Evolutionary conservation across 768 basidiomycete species (phyloP), one percentile per base, ranked within the genome.

Genomic region (Pleurotus ostreatus): DNA sequence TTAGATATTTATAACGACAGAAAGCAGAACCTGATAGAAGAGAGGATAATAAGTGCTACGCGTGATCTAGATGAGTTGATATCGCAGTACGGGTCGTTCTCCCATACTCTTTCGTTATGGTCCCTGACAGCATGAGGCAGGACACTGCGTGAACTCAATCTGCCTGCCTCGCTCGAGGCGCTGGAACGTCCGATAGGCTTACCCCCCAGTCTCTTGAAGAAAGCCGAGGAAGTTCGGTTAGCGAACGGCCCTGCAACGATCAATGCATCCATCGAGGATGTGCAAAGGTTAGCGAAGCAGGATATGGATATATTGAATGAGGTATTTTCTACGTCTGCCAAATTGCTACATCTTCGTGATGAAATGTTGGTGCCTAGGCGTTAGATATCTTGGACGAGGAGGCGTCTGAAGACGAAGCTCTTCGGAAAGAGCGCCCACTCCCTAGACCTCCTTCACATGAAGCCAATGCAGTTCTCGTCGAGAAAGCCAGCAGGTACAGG

Each of bases 381-480:
- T 80, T 94, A 75, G 93, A 94, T 62, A 83, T 95, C 18, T 72
- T 99, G n/a, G 94, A 96, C 62, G 84, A 82, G 44, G 95, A 97
- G 70, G 89, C 89, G 13, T 88, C 88, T 12, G 89, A 92, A 65
- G 91, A 94, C 61, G 91, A 92, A 66, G 76, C 80, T 9, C 74
- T 82, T 26, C 82, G 86, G 13, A 78, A 78, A 59, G 79, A 80
- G 20, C 70, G 68, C 1, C 61, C 70, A 45, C 62, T 81, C 56
- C 69, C 74, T 55, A 78, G 93, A 34, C 72, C 73, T 1, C 83
- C 88, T 1, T 97, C 95, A 0, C 80, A 89, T 62, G 82, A 89
- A 62, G 92, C 89, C 20, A 97, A 96, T 59, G 67, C 71, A 16
- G 84, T 89, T 25, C 76, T 96, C 5, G 78, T 86, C 15, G 77